Evolutionary conservation across 1,139 yeast species (phyloP), one percentile per base, ranked within the genome.

Genomic region (Arxiozyma slooffiae): DNA sequence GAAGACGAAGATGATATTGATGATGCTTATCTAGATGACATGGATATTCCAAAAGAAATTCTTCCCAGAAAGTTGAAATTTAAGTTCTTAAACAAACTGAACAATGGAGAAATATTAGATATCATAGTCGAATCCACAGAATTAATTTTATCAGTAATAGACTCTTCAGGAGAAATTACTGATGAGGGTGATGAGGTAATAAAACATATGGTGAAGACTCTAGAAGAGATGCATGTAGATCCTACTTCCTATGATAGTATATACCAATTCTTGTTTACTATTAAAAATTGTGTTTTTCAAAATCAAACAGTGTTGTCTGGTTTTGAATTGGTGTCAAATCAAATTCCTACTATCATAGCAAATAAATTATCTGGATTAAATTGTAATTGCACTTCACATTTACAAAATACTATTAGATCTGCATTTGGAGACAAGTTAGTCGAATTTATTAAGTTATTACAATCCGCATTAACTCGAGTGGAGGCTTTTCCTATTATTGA

Each of bases 241-340:
- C 56, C 52, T 7, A 57, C 64, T 39, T 52, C 65, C 1, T 67
- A 59, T 42, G 68, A 70, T 1, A 69, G 71, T 4, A 78, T 86
- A 84, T 44, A 56, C 4, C 51, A 54, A 2, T 37, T 76, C 4
- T 82, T 89, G 88, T 55, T 53, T 2, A 62, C 64, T 30, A 67
- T 84, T 34, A 68, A 71, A 22, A 44, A 49, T 6, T 56, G 67
- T 4, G 55, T 77, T 36, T 68, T 69, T 23, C 55, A 57, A 22
- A 60, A 60, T 3, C 60, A 69, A 1, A 63, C 72, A 9, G 59
- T 65, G 0, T 67, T 85, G 6, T 85, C 95, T 0, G 82, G 94
- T 55, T 87, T 82, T 69, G 96, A 88, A 63, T 70, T 89, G 42
- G 73, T 81, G n/a, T 76, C 85, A 2, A 84, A 90, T 0, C 90